A percentile compares a stretch with the other conserved stretches of the same genome.
Evolutionary conservation across 2,329 filamentous ascomycete genomes (phyloP).

Genomic region (Fusarium burgessii): DNA sequence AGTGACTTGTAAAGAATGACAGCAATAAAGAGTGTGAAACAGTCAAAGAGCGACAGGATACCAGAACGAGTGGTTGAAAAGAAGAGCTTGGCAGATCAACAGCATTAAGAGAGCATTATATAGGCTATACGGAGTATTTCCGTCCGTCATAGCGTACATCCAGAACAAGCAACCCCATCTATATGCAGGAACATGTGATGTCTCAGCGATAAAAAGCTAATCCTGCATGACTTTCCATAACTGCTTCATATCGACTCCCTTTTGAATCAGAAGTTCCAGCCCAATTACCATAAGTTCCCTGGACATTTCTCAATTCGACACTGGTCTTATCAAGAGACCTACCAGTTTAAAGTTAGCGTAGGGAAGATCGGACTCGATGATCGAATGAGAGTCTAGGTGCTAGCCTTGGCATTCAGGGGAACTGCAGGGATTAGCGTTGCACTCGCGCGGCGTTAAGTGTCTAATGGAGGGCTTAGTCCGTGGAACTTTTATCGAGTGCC

Average conservation of each 20-base stretch:
- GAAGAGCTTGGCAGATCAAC: conserved; percentile 7
- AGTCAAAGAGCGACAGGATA: not conserved
- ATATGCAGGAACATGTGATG: conserved; percentile 4
- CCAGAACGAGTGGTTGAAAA: conserved; percentile 8
- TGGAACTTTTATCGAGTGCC: not conserved
- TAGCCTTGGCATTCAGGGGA: conserved; percentile 19
- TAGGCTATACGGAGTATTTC: not conserved
- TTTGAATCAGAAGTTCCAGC: conserved; percentile 11
- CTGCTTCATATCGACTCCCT: not conserved
- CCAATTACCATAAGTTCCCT: conserved; percentile 18
- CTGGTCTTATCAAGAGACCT: conserved; percentile 15
- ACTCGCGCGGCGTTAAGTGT: not conserved
- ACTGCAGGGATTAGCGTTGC: not conserved
- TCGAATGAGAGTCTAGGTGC: not conserved
- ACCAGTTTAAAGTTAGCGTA: conserved; percentile 14
- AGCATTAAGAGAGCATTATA: conserved; percentile 12
- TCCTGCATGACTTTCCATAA: not conserved
- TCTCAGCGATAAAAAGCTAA: not conserved
- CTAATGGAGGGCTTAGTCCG: not conserved
- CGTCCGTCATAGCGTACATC: not conserved
- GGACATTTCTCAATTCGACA: not conserved
- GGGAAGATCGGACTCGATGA: conserved; percentile 12
- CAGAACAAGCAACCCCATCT: not conserved
- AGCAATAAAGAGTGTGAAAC: conserved; percentile 8
- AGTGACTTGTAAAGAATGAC: conserved; percentile 10